Conservation (phyloP, 176 grass and related monocot genomes). For the Phyllostachys edulis region DNA sequence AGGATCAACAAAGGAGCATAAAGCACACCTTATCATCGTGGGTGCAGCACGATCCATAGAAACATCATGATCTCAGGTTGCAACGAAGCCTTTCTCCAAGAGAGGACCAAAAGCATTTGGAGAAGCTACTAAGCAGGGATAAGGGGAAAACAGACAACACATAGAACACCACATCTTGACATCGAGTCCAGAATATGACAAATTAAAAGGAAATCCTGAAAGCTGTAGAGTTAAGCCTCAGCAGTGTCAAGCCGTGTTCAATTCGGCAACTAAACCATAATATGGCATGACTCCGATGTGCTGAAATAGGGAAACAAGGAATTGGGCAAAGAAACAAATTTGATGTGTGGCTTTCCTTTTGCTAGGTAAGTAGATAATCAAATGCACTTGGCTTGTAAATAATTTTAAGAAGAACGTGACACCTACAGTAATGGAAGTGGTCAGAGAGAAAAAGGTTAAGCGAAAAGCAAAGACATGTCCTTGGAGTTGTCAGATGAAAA, state of each 20-base stretch:
- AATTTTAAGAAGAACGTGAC: background rate
- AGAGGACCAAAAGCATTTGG: conserved; percentile 4
- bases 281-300: background rate
- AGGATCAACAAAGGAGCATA: background rate
- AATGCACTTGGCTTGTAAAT: background rate
- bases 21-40: background rate
- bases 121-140: background rate
- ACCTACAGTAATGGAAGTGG: background rate
- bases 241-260: background rate
- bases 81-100: conserved; percentile 1
- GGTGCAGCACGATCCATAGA: background rate
- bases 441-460: background rate
- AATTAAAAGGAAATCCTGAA: background rate
- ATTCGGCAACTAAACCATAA: background rate
- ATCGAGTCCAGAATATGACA: background rate
- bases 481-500: background rate
- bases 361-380: background rate
- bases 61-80: background rate
- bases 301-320: background rate
- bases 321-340: background rate
- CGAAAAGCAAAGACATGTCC: background rate
- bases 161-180: background rate
- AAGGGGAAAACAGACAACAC: background rate
- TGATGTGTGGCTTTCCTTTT: background rate
- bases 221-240: background rate